Evolutionary conservation across 768 basidiomycete species (phyloP), one percentile per base, ranked within the genome.

Genomic region (Udeniomyces megalosporus): DNA sequence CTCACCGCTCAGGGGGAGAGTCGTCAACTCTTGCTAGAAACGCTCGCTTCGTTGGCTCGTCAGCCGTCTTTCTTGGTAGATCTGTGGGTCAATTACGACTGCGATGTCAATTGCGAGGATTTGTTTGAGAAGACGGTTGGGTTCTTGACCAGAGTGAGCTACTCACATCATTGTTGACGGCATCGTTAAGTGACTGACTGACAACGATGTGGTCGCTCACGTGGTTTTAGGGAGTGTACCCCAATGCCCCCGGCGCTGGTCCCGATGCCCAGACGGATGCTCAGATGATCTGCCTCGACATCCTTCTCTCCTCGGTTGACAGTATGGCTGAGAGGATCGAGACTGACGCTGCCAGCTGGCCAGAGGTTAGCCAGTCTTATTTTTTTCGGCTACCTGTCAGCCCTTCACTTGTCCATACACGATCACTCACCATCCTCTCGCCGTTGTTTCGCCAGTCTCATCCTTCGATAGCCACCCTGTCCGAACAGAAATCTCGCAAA

Each of bases 91-190:
- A 99, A 97, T 72, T 99, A 96, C 73, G 95, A 99, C 71, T 96
- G 91, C 70, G 90, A 95, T 69, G 82, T 86, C 67, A 93, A 96
- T 70, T 90, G 88, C 72, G 95, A 97, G 76, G 93, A 97, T 72
- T 74, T 97, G 60, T 93, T 92, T 68, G 92, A 97, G 71, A 79
- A 88, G 17, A 75, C 96, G 24, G 76, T 92, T 63, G 86, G 84
- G 28, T 95, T 97, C 72, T 56, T 73, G 66, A 87, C 88, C 7
- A 85, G 87, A 78, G 90, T 89, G 68, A 61, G 77, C 50, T 52
- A 45, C n/a, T n/a, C n/a, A 45, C 44, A 45, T 45, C 44, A 45
- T 45, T 12, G n/a, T 12, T 45, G 44, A 45, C n/a, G 12, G n/a
- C 12, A 45, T 45, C n/a, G n/a, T n/a, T n/a, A 3, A 22, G 26